These are phyloP conservation scores for Moniliella sp. DNA, from an alignment of 1,284 basidiomycete genomes.

Conservation along the genomic window DNA sequence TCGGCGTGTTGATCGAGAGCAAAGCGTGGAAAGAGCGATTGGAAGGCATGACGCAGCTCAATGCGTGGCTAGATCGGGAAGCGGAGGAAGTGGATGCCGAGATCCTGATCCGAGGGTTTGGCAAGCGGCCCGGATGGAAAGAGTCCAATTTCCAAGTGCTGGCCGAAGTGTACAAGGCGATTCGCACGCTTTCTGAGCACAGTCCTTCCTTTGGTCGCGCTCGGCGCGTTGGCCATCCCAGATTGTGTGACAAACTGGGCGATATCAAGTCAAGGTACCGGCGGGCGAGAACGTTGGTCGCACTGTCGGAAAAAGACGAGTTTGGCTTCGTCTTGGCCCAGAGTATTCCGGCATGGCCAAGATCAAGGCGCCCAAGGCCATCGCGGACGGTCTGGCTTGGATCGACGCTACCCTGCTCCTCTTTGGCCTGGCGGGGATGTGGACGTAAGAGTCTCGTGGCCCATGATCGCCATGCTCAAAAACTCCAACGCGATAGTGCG, in stretches of 20 bases:
- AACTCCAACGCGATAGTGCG: conserved; percentile 86
- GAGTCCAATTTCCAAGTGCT: conserved; percentile 85
- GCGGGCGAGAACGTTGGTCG: conserved; percentile 65
- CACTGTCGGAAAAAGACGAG: conserved; percentile 76
- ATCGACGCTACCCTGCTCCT: conserved; percentile 69
- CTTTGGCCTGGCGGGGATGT: conserved; percentile 76
- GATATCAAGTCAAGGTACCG: conserved; percentile 91
- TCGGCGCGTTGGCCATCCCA: conserved; percentile 55
- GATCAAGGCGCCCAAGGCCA: conserved; percentile 75
- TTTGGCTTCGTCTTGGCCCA: conserved; percentile 81
- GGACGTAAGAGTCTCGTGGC: conserved; percentile 64
- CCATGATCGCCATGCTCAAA: conserved; percentile 67
- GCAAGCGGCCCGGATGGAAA: conserved; percentile 73
- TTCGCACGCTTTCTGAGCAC: conserved; percentile 48
- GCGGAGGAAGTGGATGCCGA: conserved; percentile 60
- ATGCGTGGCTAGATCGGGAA: conserved; percentile 54
- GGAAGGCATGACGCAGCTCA: conserved; percentile 66
- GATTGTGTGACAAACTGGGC: conserved; percentile 84
- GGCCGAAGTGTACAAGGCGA: conserved; percentile 20
- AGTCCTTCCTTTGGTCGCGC: conserved; percentile 67
- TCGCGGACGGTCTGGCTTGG: conserved; percentile 77
- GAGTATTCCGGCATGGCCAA: conserved; percentile 32
- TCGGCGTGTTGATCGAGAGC: conserved; percentile 56
- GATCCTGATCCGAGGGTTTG: conserved; percentile 65
- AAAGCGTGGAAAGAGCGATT: conserved; percentile 79